Conservation (phyloP, 495 filamentous ascomycete species). For the Pseudevernia furfuracea region DNA sequence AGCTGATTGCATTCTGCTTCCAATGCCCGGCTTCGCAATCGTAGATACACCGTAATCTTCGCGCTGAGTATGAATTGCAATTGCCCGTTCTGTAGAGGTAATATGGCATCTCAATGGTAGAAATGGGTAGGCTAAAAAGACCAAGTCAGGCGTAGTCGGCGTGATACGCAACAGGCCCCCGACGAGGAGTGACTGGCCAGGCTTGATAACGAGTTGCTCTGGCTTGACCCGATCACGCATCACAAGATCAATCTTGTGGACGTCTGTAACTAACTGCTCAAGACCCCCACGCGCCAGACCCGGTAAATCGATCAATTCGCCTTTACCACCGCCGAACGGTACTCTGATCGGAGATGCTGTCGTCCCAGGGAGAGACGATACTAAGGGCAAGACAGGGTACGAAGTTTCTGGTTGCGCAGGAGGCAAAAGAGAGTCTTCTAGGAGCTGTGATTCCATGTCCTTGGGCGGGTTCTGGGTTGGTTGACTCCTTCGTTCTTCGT, state of each 20-base stretch:
- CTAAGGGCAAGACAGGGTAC: slow-evolving; percentile 71
- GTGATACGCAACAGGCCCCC: slow-evolving; percentile 83
- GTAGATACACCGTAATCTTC: slow-evolving; percentile 47
- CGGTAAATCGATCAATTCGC: slow-evolving; percentile 91
- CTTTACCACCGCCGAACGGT: slow-evolving; percentile 72
- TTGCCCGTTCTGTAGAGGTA: slow-evolving; percentile 70
- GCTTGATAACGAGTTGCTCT: slow-evolving; percentile 60
- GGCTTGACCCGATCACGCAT: slow-evolving; percentile 67
- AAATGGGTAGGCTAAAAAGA: slow-evolving; percentile 71
- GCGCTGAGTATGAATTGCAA: slow-evolving; percentile 52
- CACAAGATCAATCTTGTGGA: slow-evolving; percentile 57
- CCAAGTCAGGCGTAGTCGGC: slow-evolving; percentile 51
- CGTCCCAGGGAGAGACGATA: slow-evolving; percentile 83
- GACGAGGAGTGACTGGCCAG: slow-evolving; percentile 75
- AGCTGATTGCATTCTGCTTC: slow-evolving; percentile 51
- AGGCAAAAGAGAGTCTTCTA: slow-evolving; percentile 51
- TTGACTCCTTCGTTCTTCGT: background rate
- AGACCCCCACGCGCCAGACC: slow-evolving; percentile 71
- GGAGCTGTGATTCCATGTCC: background rate
- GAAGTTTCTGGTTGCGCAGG: slow-evolving; percentile 62
- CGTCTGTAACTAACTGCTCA: slow-evolving; percentile 54
- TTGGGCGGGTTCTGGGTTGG: background rate
- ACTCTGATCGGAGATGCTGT: slow-evolving; percentile 90
- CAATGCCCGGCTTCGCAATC: slow-evolving; percentile 52
- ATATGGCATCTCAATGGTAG: slow-evolving; percentile 64